These are phyloP conservation scores for Pseudogymnoascus sp. DNA, from an alignment of 2,329 filamentous ascomycete genomes.

Conservation along the genomic window DNA sequence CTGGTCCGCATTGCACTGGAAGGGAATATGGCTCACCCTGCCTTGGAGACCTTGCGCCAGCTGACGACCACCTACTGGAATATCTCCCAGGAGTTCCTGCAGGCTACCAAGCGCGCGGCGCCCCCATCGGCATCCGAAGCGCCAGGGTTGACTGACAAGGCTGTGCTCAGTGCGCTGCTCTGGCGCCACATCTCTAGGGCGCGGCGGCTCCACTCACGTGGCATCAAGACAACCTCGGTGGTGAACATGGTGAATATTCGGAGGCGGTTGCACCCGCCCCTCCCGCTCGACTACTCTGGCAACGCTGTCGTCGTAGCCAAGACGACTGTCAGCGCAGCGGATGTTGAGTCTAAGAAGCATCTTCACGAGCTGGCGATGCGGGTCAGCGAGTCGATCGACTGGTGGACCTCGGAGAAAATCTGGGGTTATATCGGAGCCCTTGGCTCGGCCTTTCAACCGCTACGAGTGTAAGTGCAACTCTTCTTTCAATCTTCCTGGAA, in stretches of 20 bases:
- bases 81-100: background rate
- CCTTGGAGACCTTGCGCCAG: background rate
- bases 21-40: background rate
- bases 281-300: background rate
- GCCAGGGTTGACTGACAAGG: background rate
- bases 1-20: background rate
- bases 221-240: background rate
- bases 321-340: background rate
- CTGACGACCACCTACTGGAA: background rate
- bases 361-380: background rate
- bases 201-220: background rate
- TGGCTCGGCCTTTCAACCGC: background rate
- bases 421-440: background rate
- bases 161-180: background rate
- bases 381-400: background rate
- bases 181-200: background rate
- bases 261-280: background rate
- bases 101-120: background rate
- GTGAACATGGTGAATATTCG: background rate
- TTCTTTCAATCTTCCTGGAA: background rate
- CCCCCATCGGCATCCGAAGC: background rate
- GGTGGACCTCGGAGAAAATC: background rate
- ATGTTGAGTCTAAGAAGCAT: background rate
- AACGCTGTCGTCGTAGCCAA: background rate
- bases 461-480: background rate